Evolutionary conservation across 148 eudicot species (phyloP).

Genomic region (Persicaria maculosa): DNA sequence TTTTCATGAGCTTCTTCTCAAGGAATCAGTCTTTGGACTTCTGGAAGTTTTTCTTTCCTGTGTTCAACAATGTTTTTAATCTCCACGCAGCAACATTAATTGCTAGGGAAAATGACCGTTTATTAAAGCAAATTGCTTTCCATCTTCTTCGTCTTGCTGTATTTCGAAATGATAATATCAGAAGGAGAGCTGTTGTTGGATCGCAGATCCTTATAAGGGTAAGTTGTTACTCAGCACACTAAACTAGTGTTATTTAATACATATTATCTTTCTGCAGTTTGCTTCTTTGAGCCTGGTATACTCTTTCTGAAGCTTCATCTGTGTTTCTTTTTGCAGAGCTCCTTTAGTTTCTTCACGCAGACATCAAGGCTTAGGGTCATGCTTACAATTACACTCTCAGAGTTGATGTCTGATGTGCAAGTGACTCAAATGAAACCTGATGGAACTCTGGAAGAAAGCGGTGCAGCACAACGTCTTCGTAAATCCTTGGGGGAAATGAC

Average conservation of each 20-base stretch:
- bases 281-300: background rate
- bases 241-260: background rate
- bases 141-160: conserved; percentile 98
- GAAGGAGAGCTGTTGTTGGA: conserved; percentile 85
- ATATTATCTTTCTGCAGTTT: background rate
- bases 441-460: conserved; percentile 97
- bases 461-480: conserved; percentile 87
- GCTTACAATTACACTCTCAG: conserved; percentile 94
- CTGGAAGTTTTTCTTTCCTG: conserved; percentile 87
- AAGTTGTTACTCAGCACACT: conserved; percentile 19
- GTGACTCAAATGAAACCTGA: conserved; percentile 94
- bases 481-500: conserved; percentile 93
- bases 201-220: conserved; percentile 97
- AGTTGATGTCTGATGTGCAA: conserved; percentile 98
- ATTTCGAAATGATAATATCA: conserved; percentile 77
- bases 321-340: conserved; percentile 59
- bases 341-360: conserved; percentile 73
- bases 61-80: conserved; percentile 63
- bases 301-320: background rate
- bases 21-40: conserved; percentile 78
- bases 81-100: conserved; percentile 89
- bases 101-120: conserved; percentile 98
- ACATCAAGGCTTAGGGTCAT: conserved; percentile 86
- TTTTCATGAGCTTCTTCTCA: conserved; percentile 82
- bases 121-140: conserved; percentile 93